phyloP scores from a whole-genome alignment of 345 rosid genomes.

The Brassica nigra region DNA sequence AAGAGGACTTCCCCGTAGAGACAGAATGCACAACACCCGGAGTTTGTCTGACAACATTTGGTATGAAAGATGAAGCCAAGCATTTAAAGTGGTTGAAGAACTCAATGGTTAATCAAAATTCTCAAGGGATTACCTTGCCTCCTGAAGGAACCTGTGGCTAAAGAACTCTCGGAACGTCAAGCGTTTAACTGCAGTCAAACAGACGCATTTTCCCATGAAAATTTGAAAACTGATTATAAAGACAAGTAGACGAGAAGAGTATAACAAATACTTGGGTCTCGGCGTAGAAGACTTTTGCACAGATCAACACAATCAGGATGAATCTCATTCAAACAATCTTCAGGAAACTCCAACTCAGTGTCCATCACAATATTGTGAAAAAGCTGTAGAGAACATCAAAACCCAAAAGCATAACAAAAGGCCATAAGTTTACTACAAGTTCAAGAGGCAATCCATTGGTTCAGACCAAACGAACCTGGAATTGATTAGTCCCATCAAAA shows the following conservation, averaged over 20 bases:
- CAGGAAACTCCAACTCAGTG: slow-evolving; percentile 70
- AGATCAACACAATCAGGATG: slow-evolving; percentile 79
- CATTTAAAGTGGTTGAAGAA: background rate
- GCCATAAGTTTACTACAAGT: slow-evolving; percentile 22
- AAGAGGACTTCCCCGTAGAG: slow-evolving; percentile 38
- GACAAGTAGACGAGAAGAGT: slow-evolving; percentile 11
- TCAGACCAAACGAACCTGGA: slow-evolving; percentile 49
- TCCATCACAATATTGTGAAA: slow-evolving; percentile 71
- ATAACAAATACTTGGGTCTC: slow-evolving; percentile 58
- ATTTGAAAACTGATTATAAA: background rate
- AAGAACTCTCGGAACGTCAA: slow-evolving; percentile 73
- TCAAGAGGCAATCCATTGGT: background rate
- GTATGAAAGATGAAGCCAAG: slow-evolving; percentile 26
- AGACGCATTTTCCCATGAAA: background rate
- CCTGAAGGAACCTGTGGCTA: slow-evolving; percentile 62
- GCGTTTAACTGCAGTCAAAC: slow-evolving; percentile 60
- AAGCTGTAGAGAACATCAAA: slow-evolving; percentile 55
- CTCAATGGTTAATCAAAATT: background rate
- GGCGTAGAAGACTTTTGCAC: slow-evolving; percentile 72
- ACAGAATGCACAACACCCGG: slow-evolving; percentile 39
- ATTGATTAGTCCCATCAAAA: slow-evolving; percentile 66
- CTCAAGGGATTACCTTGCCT: slow-evolving; percentile 51
- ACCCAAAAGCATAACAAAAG: slow-evolving; percentile 9
- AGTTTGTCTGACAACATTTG: slow-evolving; percentile 48
- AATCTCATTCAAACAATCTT: slow-evolving; percentile 53